Evolutionary conservation across 208 protist species (phyloP).

Genomic region (Acanthamoeba lenticulata): DNA sequence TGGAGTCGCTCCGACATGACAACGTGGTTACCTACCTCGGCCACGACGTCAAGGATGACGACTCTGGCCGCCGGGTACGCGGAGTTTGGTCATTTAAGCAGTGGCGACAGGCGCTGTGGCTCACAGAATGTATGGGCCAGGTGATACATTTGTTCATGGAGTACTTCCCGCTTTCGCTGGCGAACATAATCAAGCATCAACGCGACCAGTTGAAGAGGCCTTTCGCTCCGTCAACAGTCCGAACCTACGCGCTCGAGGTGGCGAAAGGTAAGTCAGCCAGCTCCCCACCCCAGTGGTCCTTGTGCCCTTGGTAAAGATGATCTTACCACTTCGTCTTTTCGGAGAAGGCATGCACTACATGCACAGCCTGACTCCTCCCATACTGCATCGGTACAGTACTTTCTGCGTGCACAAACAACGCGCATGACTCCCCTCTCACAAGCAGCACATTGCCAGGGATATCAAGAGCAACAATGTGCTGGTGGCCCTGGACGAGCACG

Average conservation of each 20-base stretch:
- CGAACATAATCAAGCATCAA: constrained; percentile 34
- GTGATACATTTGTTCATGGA: constrained; percentile 57
- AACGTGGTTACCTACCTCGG: constrained; percentile 62
- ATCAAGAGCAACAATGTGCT: constrained; percentile 53
- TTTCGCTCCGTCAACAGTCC: background rate
- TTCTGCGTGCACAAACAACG: background rate
- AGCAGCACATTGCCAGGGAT: background rate
- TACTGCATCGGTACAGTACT: constrained; percentile 16
- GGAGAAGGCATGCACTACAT: constrained; percentile 57
- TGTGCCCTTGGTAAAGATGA: background rate
- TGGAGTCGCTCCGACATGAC: constrained; percentile 38
- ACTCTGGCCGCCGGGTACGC: background rate
- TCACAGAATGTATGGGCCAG: background rate
- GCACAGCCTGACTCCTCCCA: constrained; percentile 27
- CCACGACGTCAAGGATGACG: background rate
- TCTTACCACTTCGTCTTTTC: too few species aligned
- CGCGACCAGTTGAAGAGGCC: constrained; percentile 1
- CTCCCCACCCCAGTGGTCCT: too few species aligned
- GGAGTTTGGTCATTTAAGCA: too few species aligned
- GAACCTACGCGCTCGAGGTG: constrained; percentile 16
- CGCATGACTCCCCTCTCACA: background rate
- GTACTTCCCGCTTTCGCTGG: constrained; percentile 17
- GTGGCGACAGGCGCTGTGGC: too few species aligned
- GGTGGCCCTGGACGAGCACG: constrained; percentile 38
- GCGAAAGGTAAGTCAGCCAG: constrained; percentile 42